These are phyloP conservation scores for Ganoderma meredithae DNA, from an alignment of 1,284 basidiomycete species.

Conservation along the genomic window DNA sequence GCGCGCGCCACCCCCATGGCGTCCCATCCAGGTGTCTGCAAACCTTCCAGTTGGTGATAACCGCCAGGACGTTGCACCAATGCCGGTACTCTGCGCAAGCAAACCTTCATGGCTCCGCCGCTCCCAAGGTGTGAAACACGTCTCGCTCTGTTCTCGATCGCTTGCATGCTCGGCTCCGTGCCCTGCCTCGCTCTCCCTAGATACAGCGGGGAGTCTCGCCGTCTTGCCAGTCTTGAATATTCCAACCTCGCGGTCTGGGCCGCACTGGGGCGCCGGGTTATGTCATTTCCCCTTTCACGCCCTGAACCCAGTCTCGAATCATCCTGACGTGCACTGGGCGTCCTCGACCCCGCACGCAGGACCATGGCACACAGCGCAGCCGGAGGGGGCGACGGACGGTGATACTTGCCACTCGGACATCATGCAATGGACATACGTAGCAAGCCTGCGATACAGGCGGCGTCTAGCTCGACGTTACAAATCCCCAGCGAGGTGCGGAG, in stretches of 20 bases:
- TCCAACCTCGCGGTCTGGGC: neutral
- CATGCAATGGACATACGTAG: neutral
- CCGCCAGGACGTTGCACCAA: neutral
- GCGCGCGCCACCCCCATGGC: neutral
- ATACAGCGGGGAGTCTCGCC: neutral
- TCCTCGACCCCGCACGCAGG: neutral
- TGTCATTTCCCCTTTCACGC: constrained; percentile 1
- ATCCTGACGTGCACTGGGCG: neutral
- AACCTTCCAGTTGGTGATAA: constrained; percentile 8
- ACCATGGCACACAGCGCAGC: neutral
- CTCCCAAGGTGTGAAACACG: neutral
- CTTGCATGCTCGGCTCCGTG: neutral
- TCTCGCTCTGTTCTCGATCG: neutral
- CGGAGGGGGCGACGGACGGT: neutral
- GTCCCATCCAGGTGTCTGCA: neutral
- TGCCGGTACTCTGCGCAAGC: neutral
- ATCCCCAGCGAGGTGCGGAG: constrained; percentile 18
- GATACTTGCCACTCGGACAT: neutral
- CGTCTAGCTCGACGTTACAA: constrained; percentile 23
- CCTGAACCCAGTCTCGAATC: neutral
- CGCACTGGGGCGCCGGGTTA: neutral
- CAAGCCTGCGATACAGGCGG: constrained; percentile 8
- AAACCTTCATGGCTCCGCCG: neutral
- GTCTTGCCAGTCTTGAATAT: neutral
- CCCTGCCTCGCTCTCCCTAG: neutral